These are phyloP conservation scores for Fraxinus anomala DNA, from an alignment of 257 asterid genomes.

Conservation along the genomic window DNA sequence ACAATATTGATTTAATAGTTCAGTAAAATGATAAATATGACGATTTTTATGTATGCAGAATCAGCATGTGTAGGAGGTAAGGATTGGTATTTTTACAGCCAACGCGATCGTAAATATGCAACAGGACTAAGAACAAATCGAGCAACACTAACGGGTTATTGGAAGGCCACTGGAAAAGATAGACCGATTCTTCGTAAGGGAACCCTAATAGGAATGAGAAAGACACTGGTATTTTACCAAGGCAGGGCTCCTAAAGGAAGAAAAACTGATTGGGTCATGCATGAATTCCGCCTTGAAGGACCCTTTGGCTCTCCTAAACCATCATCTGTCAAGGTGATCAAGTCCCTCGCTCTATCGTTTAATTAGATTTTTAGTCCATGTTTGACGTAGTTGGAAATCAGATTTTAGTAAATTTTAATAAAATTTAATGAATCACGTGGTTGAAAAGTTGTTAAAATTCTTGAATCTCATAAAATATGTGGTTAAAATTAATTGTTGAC, in stretches of 20 bases:
- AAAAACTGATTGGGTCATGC: slow-evolving; percentile 93
- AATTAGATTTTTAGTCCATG: no score
- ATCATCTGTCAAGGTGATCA: slow-evolving; percentile 50
- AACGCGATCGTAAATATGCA: slow-evolving; percentile 78
- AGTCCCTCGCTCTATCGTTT: background rate
- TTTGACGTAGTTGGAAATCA: no score
- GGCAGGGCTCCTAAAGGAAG: slow-evolving; percentile 94
- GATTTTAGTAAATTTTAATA: no score
- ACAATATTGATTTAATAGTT: background rate
- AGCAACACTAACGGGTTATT: slow-evolving; percentile 80
- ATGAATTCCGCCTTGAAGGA: slow-evolving; percentile 78
- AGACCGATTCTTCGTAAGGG: slow-evolving; percentile 53
- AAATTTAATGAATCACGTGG: no score
- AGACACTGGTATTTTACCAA: slow-evolving; percentile 80
- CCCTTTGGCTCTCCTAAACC: slow-evolving; percentile 43
- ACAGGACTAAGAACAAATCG: slow-evolving; percentile 86
- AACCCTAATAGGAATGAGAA: slow-evolving; percentile 77
- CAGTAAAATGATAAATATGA: background rate
- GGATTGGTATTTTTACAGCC: slow-evolving; percentile 85
- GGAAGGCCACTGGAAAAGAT: slow-evolving; percentile 98
- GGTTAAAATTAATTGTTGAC: no score
- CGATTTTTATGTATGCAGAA: slow-evolving; percentile 31
- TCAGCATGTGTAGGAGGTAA: slow-evolving; percentile 81
- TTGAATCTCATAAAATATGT: no score
- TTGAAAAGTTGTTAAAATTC: no score